A percentile compares a stretch with the other conserved stretches of the same genome.
phyloP scores from a whole-genome alignment of 179 eudicot genomes.

The Dionaea muscipula region DNA sequence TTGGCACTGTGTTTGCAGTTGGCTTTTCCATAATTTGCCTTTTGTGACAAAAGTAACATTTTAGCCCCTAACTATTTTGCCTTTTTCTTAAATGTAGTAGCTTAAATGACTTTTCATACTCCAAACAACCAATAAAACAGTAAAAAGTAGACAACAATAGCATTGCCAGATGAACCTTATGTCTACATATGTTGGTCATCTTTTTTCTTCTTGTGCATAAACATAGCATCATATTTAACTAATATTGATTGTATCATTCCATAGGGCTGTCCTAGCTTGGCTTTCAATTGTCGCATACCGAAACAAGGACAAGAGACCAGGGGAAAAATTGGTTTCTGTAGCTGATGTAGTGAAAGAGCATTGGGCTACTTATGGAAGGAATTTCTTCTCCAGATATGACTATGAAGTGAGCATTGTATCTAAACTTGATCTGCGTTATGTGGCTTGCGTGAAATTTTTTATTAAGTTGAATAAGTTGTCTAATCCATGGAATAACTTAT shows the following conservation, averaged over 20 bases:
- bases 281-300: constrained; percentile 72
- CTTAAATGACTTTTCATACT: too few species aligned
- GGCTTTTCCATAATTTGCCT: too few species aligned
- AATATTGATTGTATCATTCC: background rate
- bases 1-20: too few species aligned
- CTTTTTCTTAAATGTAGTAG: too few species aligned
- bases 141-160: too few species aligned
- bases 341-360: constrained; percentile 85
- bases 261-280: constrained; percentile 99
- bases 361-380: constrained; percentile 92
- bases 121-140: too few species aligned
- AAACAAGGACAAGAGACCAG: constrained; percentile 60
- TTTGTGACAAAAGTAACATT: too few species aligned
- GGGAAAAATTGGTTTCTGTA: constrained; percentile 69
- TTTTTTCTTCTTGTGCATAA: background rate
- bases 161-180: too few species aligned
- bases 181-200: background rate
- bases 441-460: background rate
- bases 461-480: too few species aligned
- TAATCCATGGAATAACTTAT: too few species aligned
- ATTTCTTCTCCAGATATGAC: constrained; percentile 96
- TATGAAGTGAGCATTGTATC: constrained; percentile 57
- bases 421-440: background rate
- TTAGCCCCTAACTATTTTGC: too few species aligned
- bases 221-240: background rate